phyloP scores from a whole-genome alignment of 140 eudicot genomes.

The Bidens hawaiensis region DNA sequence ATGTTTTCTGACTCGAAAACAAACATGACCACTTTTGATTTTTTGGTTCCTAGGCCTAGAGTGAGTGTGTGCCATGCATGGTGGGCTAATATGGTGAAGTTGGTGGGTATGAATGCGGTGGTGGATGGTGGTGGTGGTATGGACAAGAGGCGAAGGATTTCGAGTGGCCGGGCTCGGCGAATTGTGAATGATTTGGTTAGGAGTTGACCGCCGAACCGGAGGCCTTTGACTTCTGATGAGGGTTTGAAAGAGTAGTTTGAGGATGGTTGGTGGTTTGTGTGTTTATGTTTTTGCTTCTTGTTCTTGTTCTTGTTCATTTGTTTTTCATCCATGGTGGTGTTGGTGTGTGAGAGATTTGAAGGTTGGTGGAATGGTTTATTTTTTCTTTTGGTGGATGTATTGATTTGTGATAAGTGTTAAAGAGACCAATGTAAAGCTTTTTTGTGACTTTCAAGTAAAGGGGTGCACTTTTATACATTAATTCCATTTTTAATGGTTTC shows the following conservation, averaged over 20 bases:
- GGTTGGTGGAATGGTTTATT: constrained; percentile 27
- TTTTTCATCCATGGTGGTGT: constrained; percentile 46
- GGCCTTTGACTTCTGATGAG: constrained; percentile 77
- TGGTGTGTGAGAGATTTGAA: constrained; percentile 4
- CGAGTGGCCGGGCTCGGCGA: constrained; percentile 76
- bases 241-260: constrained; percentile 77
- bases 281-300: constrained; percentile 70
- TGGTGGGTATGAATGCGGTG: constrained; percentile 77
- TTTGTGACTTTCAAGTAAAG: constrained; percentile 13
- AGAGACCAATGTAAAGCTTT: constrained; percentile 29
- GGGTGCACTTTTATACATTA: constrained; percentile 19
- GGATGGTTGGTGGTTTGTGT: constrained; percentile 62
- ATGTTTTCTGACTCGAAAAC: constrained; percentile 66
- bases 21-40: constrained; percentile 70
- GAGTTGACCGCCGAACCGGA: constrained; percentile 92
- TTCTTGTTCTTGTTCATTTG: constrained; percentile 43
- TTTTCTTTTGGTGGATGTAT: constrained; percentile 23
- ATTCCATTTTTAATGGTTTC: constrained; percentile 9
- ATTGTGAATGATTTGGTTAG: constrained; percentile 88
- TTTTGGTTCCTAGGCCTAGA: constrained; percentile 87
- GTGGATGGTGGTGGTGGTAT: constrained; percentile 58
- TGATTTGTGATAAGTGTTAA: constrained; percentile 22
- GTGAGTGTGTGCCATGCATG: constrained; percentile 99
- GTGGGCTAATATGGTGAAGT: constrained; percentile 93
- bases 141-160: constrained; percentile 78